Conservation (phyloP, 352 stramenopile genomes). For the Phytophthora colocasiae region DNA sequence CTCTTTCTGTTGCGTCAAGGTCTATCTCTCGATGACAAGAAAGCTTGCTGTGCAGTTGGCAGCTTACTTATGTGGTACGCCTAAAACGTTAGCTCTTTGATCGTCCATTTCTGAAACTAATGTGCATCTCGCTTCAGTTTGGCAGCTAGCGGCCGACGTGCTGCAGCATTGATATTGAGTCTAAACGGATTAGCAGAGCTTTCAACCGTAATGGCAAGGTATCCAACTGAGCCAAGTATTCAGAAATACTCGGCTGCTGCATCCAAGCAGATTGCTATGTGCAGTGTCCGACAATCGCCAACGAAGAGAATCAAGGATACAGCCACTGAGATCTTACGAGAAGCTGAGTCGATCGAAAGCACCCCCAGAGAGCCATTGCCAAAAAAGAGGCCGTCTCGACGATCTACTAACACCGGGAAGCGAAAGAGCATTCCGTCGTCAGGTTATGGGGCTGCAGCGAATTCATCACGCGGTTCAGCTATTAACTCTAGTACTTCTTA, state of each 20-base stretch:
- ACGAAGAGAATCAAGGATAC: conserved; percentile 50
- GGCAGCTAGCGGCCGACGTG: conserved; percentile 57
- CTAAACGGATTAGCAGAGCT: conserved; percentile 74
- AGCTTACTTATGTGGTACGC: conserved; percentile 79
- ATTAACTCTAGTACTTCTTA: conserved; percentile 15
- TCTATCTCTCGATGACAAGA: conserved; percentile 82
- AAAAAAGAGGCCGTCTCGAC: conserved; percentile 13
- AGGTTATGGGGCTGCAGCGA: conserved; percentile 10
- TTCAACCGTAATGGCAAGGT: conserved; percentile 80
- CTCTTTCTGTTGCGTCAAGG: conserved; percentile 78
- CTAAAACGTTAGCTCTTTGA: background rate
- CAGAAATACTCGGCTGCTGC: conserved; percentile 68
- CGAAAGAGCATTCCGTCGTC: conserved; percentile 32
- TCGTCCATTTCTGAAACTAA: background rate
- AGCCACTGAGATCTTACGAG: conserved; percentile 51
- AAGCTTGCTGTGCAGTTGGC: conserved; percentile 75
- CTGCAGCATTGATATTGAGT: conserved; percentile 55
- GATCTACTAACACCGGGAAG: conserved; percentile 32
- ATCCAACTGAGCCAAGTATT: conserved; percentile 69
- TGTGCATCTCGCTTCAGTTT: conserved; percentile 39
- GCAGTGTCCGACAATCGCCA: conserved; percentile 49
- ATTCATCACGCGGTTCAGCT: conserved; percentile 19
- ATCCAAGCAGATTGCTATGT: conserved; percentile 66
- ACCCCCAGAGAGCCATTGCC: conserved; percentile 29
- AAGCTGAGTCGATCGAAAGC: conserved; percentile 44